Conservation (phyloP, 2,329 filamentous ascomycete genomes). For the Diaporthe helianthi region DNA sequence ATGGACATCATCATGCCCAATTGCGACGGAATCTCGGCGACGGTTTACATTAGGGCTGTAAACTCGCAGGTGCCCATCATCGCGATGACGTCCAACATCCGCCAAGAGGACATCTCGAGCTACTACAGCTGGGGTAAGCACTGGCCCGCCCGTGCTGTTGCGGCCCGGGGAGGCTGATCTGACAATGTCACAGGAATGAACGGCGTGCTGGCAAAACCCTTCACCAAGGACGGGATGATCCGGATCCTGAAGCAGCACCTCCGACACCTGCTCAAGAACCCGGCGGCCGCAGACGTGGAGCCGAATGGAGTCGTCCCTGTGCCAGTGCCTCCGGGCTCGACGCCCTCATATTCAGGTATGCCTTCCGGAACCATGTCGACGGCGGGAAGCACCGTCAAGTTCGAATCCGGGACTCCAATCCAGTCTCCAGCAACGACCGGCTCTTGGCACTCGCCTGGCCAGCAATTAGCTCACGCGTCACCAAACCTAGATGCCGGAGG, state of each 20-base stretch:
- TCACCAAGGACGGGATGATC: conserved; percentile 86
- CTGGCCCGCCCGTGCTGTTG: conserved; percentile 28
- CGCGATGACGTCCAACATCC: conserved; percentile 98
- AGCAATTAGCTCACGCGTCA: conserved; percentile 56
- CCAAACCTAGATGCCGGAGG: conserved; percentile 50
- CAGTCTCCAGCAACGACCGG: conserved; percentile 58
- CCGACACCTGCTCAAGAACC: conserved; percentile 78
- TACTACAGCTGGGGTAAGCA: conserved; percentile 93
- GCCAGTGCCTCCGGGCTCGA: conserved; percentile 35
- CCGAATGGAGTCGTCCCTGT: conserved; percentile 41
- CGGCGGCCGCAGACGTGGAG: conserved; percentile 49
- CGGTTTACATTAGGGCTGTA: conserved; percentile 89
- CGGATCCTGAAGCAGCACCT: conserved; percentile 90
- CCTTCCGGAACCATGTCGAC: conserved; percentile 43
- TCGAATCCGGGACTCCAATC: conserved; percentile 59
- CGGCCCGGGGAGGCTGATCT: background rate
- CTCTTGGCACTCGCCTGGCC: conserved; percentile 60
- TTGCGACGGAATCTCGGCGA: conserved; percentile 92
- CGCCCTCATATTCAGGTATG: conserved; percentile 42
- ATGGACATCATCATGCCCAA: conserved; percentile 99
- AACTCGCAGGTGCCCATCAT: conserved; percentile 86
- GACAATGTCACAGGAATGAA: conserved; percentile 77
- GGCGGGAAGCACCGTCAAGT: conserved; percentile 52
- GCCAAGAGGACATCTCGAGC: conserved; percentile 94
- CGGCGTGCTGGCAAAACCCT: conserved; percentile 94